These are phyloP conservation scores for Hanseniaspora hatyaiensis DNA, from an alignment of 805 yeast genomes.

Conservation along the genomic window DNA sequence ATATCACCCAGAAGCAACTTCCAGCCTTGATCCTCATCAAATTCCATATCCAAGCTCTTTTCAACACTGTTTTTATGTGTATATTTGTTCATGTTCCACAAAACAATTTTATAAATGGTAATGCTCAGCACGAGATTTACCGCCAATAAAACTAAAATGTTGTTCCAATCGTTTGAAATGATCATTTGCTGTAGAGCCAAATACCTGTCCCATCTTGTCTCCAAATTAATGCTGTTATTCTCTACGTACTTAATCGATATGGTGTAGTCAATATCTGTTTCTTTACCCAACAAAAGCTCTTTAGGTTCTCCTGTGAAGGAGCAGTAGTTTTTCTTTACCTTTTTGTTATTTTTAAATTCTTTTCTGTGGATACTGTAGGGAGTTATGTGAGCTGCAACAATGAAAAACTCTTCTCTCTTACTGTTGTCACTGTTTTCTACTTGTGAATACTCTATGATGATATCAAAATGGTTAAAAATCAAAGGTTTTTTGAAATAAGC, in stretches of 20 bases:
- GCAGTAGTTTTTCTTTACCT: conserved; percentile 27
- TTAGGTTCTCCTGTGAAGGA: conserved; percentile 33
- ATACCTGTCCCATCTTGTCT: conserved; percentile 97
- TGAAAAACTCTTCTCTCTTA: conserved; percentile 59
- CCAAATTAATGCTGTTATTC: conserved; percentile 69
- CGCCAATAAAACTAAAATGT: conserved; percentile 76
- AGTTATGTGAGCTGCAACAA: conserved; percentile 76
- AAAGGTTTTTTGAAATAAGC: conserved; percentile 32
- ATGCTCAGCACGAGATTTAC: conserved; percentile 63
- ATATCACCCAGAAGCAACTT: conserved; percentile 91
- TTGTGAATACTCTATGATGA: conserved; percentile 52
- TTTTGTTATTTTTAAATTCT: conserved; percentile 15
- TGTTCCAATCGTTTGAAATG: conserved; percentile 89
- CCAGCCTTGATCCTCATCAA: conserved; percentile 94
- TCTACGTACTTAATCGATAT: conserved; percentile 67
- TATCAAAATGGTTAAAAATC: conserved; percentile 69
- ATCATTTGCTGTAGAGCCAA: conserved; percentile 82
- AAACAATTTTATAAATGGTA: conserved; percentile 68
- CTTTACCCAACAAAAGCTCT: conserved; percentile 38
- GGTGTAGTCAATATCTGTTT: conserved; percentile 59
- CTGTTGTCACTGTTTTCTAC: conserved; percentile 31
- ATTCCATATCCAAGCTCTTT: conserved; percentile 47
- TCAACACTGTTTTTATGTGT: conserved; percentile 64
- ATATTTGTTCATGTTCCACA: conserved; percentile 74
- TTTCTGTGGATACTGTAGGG: conserved; percentile 49